phyloP scores from a whole-genome alignment of 2,329 filamentous ascomycete species.

The Bisporella sp. region DNA sequence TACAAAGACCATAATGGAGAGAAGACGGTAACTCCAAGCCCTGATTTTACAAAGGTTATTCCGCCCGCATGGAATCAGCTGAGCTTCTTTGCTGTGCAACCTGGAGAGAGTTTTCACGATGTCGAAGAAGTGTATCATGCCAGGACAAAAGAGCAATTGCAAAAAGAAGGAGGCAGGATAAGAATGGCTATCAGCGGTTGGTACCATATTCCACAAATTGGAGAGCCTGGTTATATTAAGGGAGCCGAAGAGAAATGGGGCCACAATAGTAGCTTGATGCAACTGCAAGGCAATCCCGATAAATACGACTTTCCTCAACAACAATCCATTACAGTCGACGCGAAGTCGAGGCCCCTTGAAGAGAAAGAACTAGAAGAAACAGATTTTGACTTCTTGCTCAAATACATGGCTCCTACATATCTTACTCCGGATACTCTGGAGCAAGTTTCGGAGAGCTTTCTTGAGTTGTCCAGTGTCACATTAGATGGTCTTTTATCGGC shows the following conservation, averaged over 20 bases:
- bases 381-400: conserved; percentile 83
- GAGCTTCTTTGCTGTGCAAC: conserved; percentile 96
- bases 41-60: conserved; percentile 74
- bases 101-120: conserved; percentile 98
- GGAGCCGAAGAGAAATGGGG: conserved; percentile 85
- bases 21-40: conserved; percentile 70
- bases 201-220: conserved; percentile 96
- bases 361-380: conserved; percentile 62
- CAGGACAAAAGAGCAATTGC: conserved; percentile 49
- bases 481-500: conserved; percentile 71
- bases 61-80: conserved; percentile 96
- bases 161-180: conserved; percentile 66
- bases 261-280: conserved; percentile 83
- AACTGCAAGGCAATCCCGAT: conserved; percentile 86
- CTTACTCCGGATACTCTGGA: conserved; percentile 87
- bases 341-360: conserved; percentile 23
- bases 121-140: conserved; percentile 93
- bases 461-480: conserved; percentile 76
- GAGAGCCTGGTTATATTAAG: conserved; percentile 84
- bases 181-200: conserved; percentile 98
- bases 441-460: conserved; percentile 72
- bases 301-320: conserved; percentile 77
- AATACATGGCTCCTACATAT: conserved; percentile 85
- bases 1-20: conserved; percentile 62
- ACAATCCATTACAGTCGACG: conserved; percentile 42